phyloP scores from a whole-genome alignment of 2,329 filamentous ascomycete genomes.

The Fonsecaea monophora region DNA sequence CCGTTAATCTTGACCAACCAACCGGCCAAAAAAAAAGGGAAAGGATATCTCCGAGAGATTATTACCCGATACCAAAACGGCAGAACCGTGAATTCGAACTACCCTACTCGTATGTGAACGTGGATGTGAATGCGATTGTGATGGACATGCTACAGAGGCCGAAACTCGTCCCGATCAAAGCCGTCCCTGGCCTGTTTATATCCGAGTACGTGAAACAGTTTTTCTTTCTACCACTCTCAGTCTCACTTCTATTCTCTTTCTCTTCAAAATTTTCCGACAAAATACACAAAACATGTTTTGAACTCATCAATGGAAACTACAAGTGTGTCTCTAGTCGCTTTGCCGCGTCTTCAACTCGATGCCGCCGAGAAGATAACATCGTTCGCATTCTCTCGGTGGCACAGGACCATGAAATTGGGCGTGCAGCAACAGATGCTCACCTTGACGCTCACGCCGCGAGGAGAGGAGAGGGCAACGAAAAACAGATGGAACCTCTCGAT shows the following conservation, averaged over 20 bases:
- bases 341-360: conserved; percentile 25
- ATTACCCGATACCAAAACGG: no score
- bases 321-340: conserved; percentile 27
- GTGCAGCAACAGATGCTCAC: neutral
- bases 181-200: conserved; percentile 31
- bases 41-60: no score
- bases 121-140: neutral
- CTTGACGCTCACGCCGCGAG: neutral
- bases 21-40: no score
- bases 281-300: neutral
- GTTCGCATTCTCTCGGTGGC: conserved; percentile 14
- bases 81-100: no score
- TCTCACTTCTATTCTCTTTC: no score
- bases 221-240: no score
- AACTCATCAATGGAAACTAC: neutral
- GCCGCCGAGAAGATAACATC: neutral
- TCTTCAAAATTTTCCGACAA: neutral
- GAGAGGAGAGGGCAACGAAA: neutral
- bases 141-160: neutral
- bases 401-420: conserved; percentile 2
- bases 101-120: no score
- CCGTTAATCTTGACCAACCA: no score
- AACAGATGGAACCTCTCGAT: neutral
- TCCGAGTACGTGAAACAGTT: conserved; percentile 28
- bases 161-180: conserved; percentile 18